phyloP scores from a whole-genome alignment of 1,284 basidiomycete species.

The Sutorius eximius region DNA sequence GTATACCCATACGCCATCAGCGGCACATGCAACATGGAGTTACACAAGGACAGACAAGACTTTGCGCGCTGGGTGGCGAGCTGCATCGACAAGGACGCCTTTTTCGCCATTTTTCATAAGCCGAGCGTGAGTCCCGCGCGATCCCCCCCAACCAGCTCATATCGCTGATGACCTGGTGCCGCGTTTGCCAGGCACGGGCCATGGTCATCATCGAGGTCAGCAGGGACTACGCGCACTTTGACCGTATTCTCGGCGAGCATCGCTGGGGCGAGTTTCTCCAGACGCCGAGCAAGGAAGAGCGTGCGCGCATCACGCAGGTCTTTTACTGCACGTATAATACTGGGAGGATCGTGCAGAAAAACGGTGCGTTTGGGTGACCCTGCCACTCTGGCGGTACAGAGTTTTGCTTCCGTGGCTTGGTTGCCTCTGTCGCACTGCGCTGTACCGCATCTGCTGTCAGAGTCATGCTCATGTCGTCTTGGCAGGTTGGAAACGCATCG shows the following conservation, averaged over 20 bases:
- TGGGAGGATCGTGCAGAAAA: conserved; percentile 45
- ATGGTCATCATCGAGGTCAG: conserved; percentile 65
- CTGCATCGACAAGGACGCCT: conserved; percentile 45
- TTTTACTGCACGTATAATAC: conserved; percentile 53
- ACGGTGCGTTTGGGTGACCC: conserved; percentile 31
- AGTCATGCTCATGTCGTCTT: not conserved
- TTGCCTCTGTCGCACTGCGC: not conserved
- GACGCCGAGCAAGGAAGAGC: conserved; percentile 45
- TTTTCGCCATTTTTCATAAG: conserved; percentile 61
- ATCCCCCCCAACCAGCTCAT: not conserved
- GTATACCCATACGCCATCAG: conserved; percentile 59
- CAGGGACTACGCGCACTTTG: conserved; percentile 39
- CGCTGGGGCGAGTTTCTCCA: conserved; percentile 57
- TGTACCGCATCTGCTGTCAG: not conserved
- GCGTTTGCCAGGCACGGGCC: conserved; percentile 50
- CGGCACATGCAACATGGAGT: conserved; percentile 49
- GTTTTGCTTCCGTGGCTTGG: not conserved
- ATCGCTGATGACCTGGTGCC: conserved; percentile 3
- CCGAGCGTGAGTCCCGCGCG: conserved; percentile 49
- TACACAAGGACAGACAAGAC: conserved; percentile 46
- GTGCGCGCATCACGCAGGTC: conserved; percentile 43
- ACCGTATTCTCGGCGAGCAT: conserved; percentile 61
- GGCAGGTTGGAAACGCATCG: conserved; percentile 63
- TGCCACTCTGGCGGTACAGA: not conserved
- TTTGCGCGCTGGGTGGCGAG: conserved; percentile 67